Percentiles rank a stretch among this genome's conserved stretches.
phyloP scores from a whole-genome alignment of 1,284 basidiomycete genomes.

The Cutaneotrichosporon spelunceum region DNA sequence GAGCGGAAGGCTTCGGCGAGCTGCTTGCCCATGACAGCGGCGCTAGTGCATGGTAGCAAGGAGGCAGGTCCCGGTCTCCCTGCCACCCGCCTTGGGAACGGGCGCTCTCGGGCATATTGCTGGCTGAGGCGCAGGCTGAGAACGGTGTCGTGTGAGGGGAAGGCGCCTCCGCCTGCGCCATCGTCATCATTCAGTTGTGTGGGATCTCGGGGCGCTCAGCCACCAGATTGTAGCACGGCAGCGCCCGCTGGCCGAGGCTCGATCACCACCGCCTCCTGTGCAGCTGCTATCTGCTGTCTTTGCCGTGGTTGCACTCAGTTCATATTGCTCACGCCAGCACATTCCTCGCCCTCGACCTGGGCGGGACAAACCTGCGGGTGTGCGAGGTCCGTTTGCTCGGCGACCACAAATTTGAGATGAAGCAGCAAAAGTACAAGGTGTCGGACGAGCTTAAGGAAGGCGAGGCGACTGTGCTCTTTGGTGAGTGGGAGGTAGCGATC shows the following conservation, averaged over 20 bases:
- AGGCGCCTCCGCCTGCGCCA: neutral
- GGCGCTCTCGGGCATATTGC: too few relatives aligned
- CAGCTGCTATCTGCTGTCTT: too few relatives aligned
- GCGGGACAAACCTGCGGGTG: slow-evolving; percentile 94
- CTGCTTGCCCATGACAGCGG: neutral
- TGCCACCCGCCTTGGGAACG: too few relatives aligned
- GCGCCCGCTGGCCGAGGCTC: too few relatives aligned
- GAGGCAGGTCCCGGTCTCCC: too few relatives aligned
- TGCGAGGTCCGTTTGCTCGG: slow-evolving; percentile 90
- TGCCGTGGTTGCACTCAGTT: too few relatives aligned
- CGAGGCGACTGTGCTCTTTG: slow-evolving; percentile 75
- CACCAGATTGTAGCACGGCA: neutral
- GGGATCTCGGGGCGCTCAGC: neutral
- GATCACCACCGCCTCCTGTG: too few relatives aligned
- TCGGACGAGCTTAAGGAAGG: slow-evolving; percentile 86
- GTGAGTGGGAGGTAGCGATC: slow-evolving; percentile 55
- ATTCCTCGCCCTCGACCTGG: slow-evolving; percentile 89
- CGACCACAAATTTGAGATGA: slow-evolving; percentile 78
- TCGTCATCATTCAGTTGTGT: neutral
- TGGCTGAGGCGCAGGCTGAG: too few relatives aligned
- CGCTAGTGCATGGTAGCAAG: too few relatives aligned
- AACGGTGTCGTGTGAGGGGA: neutral
- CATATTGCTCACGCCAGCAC: slow-evolving; percentile 57
- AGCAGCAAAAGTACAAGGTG: slow-evolving; percentile 91
- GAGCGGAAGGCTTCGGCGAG: too few relatives aligned